These are phyloP conservation scores for Dactylella cylindrospora DNA, from an alignment of 2,329 filamentous ascomycete genomes.

Conservation along the genomic window DNA sequence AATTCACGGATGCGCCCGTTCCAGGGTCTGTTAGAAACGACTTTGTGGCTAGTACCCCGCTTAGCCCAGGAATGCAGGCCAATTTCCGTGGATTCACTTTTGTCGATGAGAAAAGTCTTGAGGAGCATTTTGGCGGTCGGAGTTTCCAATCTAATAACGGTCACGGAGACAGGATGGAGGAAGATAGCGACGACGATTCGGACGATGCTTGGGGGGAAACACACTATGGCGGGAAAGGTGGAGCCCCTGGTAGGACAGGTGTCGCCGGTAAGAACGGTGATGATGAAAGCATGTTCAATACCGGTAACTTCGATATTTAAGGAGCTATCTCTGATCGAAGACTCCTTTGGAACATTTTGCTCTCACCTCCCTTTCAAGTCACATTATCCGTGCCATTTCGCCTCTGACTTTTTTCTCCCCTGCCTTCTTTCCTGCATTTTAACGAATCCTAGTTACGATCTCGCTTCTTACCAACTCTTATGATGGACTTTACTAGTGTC, in stretches of 20 bases:
- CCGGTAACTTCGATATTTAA: constrained; percentile 66
- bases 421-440: too few relatives aligned
- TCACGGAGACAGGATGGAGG: constrained; percentile 62
- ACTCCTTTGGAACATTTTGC: constrained; percentile 5
- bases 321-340: constrained; percentile 4
- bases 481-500: too few relatives aligned
- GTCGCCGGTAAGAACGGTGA: constrained; percentile 61
- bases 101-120: constrained; percentile 94
- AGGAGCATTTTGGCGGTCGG: constrained; percentile 77
- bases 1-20: constrained; percentile 93
- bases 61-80: constrained; percentile 93
- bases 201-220: constrained; percentile 54
- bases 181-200: constrained; percentile 48
- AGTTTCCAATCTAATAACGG: constrained; percentile 56
- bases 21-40: constrained; percentile 77
- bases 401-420: too few relatives aligned
- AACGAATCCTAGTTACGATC: too few relatives aligned
- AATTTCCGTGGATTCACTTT: constrained; percentile 99
- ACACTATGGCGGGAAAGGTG: constrained; percentile 55
- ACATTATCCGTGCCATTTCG: too few relatives aligned
- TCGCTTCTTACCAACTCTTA: too few relatives aligned
- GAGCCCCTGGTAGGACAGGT: constrained; percentile 64
- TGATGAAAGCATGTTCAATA: constrained; percentile 66
- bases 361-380: constrained; percentile 3
- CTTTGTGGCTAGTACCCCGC: constrained; percentile 82